Evolutionary conservation across 2,329 filamentous ascomycete genomes (phyloP).

Genomic region (Hypoxylon sp.): DNA sequence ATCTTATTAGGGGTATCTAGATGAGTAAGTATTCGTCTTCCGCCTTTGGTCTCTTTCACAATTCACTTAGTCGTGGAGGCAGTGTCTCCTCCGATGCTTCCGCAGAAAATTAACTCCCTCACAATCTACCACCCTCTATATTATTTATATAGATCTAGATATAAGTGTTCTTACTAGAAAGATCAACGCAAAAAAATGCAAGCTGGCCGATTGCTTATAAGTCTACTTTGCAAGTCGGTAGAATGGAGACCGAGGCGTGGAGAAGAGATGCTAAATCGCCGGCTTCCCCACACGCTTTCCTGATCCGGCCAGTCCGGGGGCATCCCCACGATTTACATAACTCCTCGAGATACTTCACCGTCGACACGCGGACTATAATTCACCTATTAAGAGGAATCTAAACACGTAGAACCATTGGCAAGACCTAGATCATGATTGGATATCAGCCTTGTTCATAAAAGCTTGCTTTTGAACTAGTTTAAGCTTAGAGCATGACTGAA

Average conservation of each 20-base stretch:
- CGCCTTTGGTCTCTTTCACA: background rate
- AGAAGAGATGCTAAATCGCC: conserved; percentile 23
- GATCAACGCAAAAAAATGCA: background rate
- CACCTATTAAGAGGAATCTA: background rate
- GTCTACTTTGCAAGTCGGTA: conserved; percentile 21
- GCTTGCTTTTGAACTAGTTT: conserved; percentile 13
- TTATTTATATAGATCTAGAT: background rate
- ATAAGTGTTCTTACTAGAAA: background rate
- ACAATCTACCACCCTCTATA: background rate
- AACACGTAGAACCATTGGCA: conserved; percentile 4
- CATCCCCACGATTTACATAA: conserved; percentile 29
- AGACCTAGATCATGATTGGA: conserved; percentile 18
- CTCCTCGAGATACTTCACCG: conserved; percentile 7
- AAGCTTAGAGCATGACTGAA: conserved; percentile 1
- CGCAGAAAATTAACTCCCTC: background rate
- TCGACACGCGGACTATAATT: background rate
- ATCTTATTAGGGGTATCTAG: background rate
- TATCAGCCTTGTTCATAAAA: background rate
- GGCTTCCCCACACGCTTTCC: conserved; percentile 35
- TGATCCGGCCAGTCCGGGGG: conserved; percentile 13
- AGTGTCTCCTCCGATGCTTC: background rate
- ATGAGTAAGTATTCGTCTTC: background rate
- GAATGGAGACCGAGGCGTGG: conserved; percentile 36
- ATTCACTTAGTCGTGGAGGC: background rate
- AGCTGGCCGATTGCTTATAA: background rate